A percentile compares a stretch with the other conserved stretches of the same genome.
phyloP scores from a whole-genome alignment of 257 asterid genomes.

The Linaria vulgaris region DNA sequence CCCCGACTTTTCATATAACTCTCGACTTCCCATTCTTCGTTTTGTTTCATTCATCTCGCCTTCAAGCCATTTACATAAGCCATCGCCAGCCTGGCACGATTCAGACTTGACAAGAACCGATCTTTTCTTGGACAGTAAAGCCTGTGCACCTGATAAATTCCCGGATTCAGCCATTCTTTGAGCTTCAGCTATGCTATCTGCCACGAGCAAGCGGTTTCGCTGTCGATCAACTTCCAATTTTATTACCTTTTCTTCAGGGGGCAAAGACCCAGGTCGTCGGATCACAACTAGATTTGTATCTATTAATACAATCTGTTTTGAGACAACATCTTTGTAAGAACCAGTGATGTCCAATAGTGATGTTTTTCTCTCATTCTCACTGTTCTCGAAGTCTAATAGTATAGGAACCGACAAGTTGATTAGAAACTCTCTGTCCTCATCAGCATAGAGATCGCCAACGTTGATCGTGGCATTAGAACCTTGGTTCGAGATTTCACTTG shows the following conservation, averaged over 20 bases:
- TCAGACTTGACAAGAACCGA: neutral
- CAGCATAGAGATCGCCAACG: conserved; percentile 23
- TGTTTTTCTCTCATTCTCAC: conserved; percentile 3
- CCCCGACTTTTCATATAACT: conserved; percentile 12
- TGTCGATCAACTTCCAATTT: conserved; percentile 22
- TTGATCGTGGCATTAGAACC: conserved; percentile 5
- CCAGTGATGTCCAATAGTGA: conserved; percentile 22
- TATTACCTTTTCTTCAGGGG: conserved; percentile 12
- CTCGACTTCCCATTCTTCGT: conserved; percentile 7
- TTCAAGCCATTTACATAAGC: conserved; percentile 23
- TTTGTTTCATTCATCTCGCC: conserved; percentile 26
- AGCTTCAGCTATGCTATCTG: conserved; percentile 23
- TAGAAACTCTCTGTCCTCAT: conserved; percentile 23
- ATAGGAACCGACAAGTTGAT: conserved; percentile 20
- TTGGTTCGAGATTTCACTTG: conserved; percentile 10
- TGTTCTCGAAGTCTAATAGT: neutral
- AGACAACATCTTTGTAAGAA: conserved; percentile 18
- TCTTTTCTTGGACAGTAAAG: conserved; percentile 1
- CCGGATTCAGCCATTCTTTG: conserved; percentile 23
- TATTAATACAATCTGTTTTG: conserved; percentile 12
- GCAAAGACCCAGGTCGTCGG: conserved; percentile 1
- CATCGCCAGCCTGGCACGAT: conserved; percentile 11
- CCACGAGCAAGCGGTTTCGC: conserved; percentile 14
- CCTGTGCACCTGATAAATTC: conserved; percentile 8
- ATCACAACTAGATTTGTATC: conserved; percentile 18